Evolutionary conservation across 2,329 filamentous ascomycete species (phyloP), one percentile per base, ranked within the genome.

Genomic region (Fusarium cyanostomum): DNA sequence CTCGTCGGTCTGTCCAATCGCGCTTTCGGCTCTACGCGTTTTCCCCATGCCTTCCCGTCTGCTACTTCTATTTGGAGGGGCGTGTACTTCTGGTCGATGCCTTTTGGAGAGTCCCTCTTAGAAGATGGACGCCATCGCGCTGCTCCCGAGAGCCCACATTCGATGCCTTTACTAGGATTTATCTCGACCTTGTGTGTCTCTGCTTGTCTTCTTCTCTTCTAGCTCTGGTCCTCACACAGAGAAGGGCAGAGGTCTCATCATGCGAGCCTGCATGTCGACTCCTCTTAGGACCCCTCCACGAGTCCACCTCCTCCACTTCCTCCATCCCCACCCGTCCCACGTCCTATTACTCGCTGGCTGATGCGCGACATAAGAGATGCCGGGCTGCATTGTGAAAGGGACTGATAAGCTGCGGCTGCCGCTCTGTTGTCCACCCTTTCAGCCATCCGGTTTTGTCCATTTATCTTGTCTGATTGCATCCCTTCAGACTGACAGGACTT

Each of bases 351-450:
- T 67, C 63, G 63, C 55, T 67, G 55, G 63, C 43, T 56, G 52
- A 67, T 66, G 63, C 63, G 63, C 63, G 63, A 66, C 63, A 66
- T 66, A 66, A 66, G 56, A 64, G 52, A 64, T 57, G 68, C 60
- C 62, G 58, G 62, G 48, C 56, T 66, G 57, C 56, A 69, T 62
- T 56, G 54, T 55, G 57, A 59, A 62, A 67, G 63, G 59, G 51
- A 71, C 68, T 71, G 68, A 71, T 71, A 71, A 70, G 68, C 64
- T 70, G 65, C 62, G 48, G 66, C 59, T 71, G 68, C 64, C 68
- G 64, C 68, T 66, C 64, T 66, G 60, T 52, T 64, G 57, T 59
- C 59, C 60, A 66, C 60, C 54, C 62, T 60, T 55, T 66, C 49
- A 63, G 60, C 68, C 60, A 58, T 65, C 45, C 51, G 54, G 53